Evolutionary conservation across 768 basidiomycete genomes (phyloP), one percentile per base, ranked within the genome.

Genomic region (Psilocybe cubensis): DNA sequence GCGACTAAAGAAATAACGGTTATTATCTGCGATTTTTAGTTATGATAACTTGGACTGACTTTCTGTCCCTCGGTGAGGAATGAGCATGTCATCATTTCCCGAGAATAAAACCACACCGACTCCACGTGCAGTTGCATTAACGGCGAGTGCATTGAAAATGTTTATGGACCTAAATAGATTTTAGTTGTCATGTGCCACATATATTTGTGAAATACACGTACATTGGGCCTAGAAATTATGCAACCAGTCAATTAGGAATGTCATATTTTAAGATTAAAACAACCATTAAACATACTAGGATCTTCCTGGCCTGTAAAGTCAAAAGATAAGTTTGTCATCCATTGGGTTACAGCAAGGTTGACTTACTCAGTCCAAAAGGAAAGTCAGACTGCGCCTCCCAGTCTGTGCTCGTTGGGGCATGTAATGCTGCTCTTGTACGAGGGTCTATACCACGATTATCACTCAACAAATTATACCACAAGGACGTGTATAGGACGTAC

Each of bases 81-180:
- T 74, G 21, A 89, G 81, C 6, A 83, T 74, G 67, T 91, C 89
- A 59, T 88, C 84, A 62, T 90, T 90, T 12, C 83, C 89, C 23
- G 87, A 88, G 66, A 74, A 89, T 14, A 89, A 68, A 9, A 89
- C 72, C n/a, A 89, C 70, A 1, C 74, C 72, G 23, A 91, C 69
- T 23, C 75, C 68, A 4, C 79, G 79, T 1, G 73, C 74, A 0
- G 86, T 79, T 20, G 83, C 81, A 58, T 89, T 89, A 11, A 83
- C 79, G 3, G 88, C 87, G n/a, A 89, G 76, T 25, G 86, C 86
- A 0, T 79, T 75, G 27, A 90, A 72, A 69, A 88, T 88, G 21
- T 72, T 77, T 77, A 87, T 87, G 4, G 88, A 81, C 60, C 86
- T 88, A 41, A 24, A 45, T n/a, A 29, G 21, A 25, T 10, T 28